These are phyloP conservation scores for Sequoiadendron giganteum DNA, from an alignment of 75 land plant genomes.

Conservation along the genomic window DNA sequence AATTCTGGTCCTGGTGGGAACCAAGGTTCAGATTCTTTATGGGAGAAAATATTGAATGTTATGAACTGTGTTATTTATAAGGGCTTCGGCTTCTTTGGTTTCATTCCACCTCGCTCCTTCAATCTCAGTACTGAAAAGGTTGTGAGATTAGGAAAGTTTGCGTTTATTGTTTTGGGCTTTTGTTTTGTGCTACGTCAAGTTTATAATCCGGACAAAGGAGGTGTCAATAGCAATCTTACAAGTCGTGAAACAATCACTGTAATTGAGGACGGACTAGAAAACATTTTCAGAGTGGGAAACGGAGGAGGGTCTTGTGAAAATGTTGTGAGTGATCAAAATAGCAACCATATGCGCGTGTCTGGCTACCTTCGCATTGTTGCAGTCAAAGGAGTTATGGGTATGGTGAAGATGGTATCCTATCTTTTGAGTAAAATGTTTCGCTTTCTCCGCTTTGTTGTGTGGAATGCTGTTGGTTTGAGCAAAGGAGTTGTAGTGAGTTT, in stretches of 20 bases:
- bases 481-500: not conserved
- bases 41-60: too few relatives aligned
- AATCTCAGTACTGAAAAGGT: too few relatives aligned
- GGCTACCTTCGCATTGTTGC: not conserved
- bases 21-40: too few relatives aligned
- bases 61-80: too few relatives aligned
- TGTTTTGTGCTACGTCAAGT: not conserved
- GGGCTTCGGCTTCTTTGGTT: too few relatives aligned
- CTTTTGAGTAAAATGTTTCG: not conserved
- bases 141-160: not conserved
- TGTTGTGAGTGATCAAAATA: not conserved
- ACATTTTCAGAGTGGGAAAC: not conserved
- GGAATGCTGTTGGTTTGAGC: not conserved
- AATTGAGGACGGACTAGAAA: not conserved
- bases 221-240: not conserved
- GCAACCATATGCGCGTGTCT: too few relatives aligned
- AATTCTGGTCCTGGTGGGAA: too few relatives aligned
- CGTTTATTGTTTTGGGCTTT: not conserved
- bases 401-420: not conserved
- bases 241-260: too few relatives aligned
- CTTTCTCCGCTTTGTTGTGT: not conserved
- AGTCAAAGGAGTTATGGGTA: not conserved
- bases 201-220: not conserved
- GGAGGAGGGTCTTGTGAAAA: not conserved
- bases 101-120: too few relatives aligned